Percentiles rank a stretch among this genome's conserved stretches.
These are phyloP conservation scores for Durotheca rogersii DNA, from an alignment of 495 filamentous ascomycete species.

Conservation along the genomic window DNA sequence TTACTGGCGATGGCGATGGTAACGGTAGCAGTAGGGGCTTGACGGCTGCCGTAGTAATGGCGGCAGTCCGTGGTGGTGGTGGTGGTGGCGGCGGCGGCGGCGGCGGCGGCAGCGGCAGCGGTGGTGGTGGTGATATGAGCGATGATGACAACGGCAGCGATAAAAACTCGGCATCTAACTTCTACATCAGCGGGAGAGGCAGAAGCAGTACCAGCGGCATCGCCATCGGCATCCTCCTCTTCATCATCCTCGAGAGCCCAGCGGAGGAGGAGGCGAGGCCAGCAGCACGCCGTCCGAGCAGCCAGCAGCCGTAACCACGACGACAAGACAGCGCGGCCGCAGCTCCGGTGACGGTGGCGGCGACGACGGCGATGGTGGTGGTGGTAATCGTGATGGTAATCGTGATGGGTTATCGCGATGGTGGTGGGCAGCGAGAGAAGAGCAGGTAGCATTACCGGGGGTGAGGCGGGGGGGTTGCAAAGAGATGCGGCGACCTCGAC, in stretches of 20 bases:
- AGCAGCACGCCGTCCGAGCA: not conserved
- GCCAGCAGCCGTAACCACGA: too few relatives aligned
- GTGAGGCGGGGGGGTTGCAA: too few relatives aligned
- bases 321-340: too few relatives aligned
- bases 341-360: not conserved
- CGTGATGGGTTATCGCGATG: not conserved
- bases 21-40: too few relatives aligned
- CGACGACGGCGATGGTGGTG: not conserved
- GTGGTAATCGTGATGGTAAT: not conserved
- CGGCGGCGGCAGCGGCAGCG: constrained; percentile 1
- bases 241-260: constrained; percentile 7
- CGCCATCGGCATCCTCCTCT: constrained; percentile 7
- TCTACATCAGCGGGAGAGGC: constrained; percentile 10
- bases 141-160: not conserved
- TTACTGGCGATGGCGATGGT: too few relatives aligned
- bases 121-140: constrained; percentile 5
- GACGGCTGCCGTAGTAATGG: not conserved
- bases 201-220: constrained; percentile 5
- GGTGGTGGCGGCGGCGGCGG: not conserved
- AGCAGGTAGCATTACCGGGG: constrained; percentile 17
- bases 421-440: constrained; percentile 5
- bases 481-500: constrained; percentile 33
- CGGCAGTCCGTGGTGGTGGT: not conserved
- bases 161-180: constrained; percentile 21
- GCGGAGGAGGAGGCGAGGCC: not conserved